Evolutionary conservation across 2,329 filamentous ascomycete species (phyloP).

Genomic region (Coleophoma crateriformis): DNA sequence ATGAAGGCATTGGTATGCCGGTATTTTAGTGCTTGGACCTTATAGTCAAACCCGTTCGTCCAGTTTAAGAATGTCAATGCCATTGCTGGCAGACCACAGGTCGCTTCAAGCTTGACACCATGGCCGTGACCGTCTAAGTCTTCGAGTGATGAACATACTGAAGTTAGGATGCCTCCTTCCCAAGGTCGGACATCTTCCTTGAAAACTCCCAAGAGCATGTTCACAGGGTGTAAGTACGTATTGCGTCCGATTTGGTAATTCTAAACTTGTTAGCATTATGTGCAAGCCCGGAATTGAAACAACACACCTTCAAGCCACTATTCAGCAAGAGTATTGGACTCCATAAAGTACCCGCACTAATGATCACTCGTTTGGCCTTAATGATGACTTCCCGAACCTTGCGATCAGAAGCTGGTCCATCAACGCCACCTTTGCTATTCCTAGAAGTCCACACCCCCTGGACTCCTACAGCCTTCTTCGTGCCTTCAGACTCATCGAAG

Average conservation of each 20-base stretch:
- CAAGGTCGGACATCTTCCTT: slow-evolving; percentile 65
- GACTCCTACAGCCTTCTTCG: slow-evolving; percentile 62
- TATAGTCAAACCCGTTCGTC: slow-evolving; percentile 64
- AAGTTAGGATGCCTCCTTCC: slow-evolving; percentile 71
- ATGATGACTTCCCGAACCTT: slow-evolving; percentile 59
- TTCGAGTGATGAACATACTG: slow-evolving; percentile 71
- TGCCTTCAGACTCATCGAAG: slow-evolving; percentile 49
- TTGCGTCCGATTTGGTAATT: slow-evolving; percentile 80
- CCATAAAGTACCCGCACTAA: slow-evolving; percentile 72
- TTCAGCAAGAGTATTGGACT: slow-evolving; percentile 71
- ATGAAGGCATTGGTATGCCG: slow-evolving; percentile 69
- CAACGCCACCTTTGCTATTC: slow-evolving; percentile 54
- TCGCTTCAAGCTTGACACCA: slow-evolving; percentile 75
- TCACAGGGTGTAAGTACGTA: slow-evolving; percentile 75
- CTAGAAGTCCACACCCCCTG: slow-evolving; percentile 71
- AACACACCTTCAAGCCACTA: slow-evolving; percentile 63
- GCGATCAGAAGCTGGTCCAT: slow-evolving; percentile 41
- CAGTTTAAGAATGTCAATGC: slow-evolving; percentile 61
- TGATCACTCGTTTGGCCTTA: slow-evolving; percentile 73
- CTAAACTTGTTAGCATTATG: slow-evolving; percentile 16
- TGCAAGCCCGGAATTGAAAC: too few species aligned
- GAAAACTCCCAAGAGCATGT: slow-evolving; percentile 54
- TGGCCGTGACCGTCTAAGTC: slow-evolving; percentile 77
- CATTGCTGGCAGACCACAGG: slow-evolving; percentile 65
- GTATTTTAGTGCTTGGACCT: slow-evolving; percentile 63